phyloP scores from a whole-genome alignment of 441 rosid genomes.

The Dalechampia spathulata region DNA sequence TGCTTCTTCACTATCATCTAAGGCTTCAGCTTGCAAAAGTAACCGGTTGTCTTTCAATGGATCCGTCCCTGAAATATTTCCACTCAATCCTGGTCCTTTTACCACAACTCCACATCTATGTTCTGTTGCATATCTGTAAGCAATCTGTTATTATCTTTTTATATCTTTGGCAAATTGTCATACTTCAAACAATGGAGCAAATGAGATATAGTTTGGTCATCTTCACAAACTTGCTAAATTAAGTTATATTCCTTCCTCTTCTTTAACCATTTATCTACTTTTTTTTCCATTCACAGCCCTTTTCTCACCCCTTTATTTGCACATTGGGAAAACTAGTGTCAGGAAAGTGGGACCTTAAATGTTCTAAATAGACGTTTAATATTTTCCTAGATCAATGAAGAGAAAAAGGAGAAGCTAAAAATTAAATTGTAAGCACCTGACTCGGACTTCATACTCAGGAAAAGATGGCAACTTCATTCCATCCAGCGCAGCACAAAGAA shows the following conservation, averaged over 20 bases:
- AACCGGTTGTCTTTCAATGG: constrained; percentile 87
- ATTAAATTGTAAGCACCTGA: constrained; percentile 44
- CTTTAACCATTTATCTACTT: too few species aligned
- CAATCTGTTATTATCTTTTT: constrained; percentile 1
- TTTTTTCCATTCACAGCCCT: too few species aligned
- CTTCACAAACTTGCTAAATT: not conserved
- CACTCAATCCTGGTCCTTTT: constrained; percentile 80
- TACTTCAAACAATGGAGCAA: not conserved
- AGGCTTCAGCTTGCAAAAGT: constrained; percentile 66
- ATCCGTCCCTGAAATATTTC: constrained; percentile 95
- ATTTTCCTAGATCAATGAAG: constrained; percentile 2
- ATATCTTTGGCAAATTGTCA: not conserved
- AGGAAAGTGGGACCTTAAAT: not conserved
- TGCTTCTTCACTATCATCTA: constrained; percentile 83
- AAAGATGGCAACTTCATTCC: constrained; percentile 83
- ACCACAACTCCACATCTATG: constrained; percentile 97
- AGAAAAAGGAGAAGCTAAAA: not conserved
- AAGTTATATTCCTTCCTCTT: not conserved
- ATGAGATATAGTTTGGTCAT: not conserved
- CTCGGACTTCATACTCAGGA: constrained; percentile 89
- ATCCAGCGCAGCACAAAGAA: constrained; percentile 83
- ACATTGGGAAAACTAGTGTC: too few species aligned
- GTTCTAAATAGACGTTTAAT: not conserved
- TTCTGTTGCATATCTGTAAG: constrained; percentile 81
- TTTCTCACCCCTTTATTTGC: too few species aligned